Percentiles rank a stretch among this genome's conserved stretches.
phyloP scores from a whole-genome alignment of 2,329 filamentous ascomycete species.

The Davidsoniella eucalypti region DNA sequence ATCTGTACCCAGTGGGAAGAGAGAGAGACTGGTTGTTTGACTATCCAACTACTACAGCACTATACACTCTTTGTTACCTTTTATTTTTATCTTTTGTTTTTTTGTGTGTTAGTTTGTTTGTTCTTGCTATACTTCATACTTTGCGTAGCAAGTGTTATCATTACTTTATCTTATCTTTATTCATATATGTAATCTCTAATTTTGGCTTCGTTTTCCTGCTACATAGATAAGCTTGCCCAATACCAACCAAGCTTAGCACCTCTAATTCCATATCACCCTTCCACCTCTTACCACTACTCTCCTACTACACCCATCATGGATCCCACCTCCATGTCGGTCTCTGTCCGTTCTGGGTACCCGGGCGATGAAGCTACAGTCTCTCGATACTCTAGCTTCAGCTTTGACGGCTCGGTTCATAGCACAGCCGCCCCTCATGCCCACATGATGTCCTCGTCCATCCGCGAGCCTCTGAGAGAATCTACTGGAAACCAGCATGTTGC shows the following conservation, averaged over 20 bases:
- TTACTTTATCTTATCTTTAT: background rate
- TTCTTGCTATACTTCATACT: too few relatives aligned
- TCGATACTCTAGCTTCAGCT: conserved; percentile 6
- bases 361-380: conserved; percentile 1
- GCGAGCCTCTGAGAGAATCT: conserved; percentile 5
- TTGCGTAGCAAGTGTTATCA: background rate
- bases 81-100: too few relatives aligned
- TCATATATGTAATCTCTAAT: background rate
- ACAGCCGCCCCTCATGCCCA: conserved; percentile 29
- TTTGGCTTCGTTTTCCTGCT: background rate
- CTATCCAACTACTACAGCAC: too few relatives aligned
- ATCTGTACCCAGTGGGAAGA: too few relatives aligned
- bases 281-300: background rate
- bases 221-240: background rate
- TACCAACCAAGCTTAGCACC: too few relatives aligned
- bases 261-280: background rate
- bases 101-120: too few relatives aligned
- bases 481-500: conserved; percentile 1
- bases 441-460: conserved; percentile 23
- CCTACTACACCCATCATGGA: conserved; percentile 3
- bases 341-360: conserved; percentile 3
- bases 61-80: background rate
- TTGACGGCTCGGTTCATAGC: conserved; percentile 23
- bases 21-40: too few relatives aligned
- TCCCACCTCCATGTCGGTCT: conserved; percentile 3